Evolutionary conservation across 768 basidiomycete species (phyloP).

Genomic region (Suillus occidentalis): DNA sequence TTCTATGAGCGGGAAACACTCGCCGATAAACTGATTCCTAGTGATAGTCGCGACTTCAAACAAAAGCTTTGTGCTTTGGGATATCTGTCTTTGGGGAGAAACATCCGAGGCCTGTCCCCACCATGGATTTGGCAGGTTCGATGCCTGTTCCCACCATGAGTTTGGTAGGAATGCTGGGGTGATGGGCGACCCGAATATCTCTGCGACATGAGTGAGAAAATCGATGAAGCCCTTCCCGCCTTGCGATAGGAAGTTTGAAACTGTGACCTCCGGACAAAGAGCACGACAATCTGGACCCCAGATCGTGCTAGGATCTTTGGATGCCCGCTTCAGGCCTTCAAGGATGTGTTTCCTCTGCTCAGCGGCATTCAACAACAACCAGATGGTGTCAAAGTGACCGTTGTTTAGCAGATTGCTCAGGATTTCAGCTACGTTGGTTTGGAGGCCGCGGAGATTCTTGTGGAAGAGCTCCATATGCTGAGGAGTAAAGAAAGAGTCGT

Average conservation of each 20-base stretch:
- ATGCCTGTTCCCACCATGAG: slow-evolving; percentile 8
- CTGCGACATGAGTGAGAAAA: slow-evolving; percentile 1
- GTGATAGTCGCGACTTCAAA: slow-evolving; percentile 14
- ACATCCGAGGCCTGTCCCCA: slow-evolving; percentile 8
- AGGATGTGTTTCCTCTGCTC: slow-evolving; percentile 16
- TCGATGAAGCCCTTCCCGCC: slow-evolving; percentile 10
- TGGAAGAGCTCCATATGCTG: not conserved
- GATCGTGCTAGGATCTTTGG: not conserved
- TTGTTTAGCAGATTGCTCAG: not conserved
- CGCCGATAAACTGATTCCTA: slow-evolving; percentile 21
- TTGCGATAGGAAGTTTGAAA: slow-evolving; percentile 11
- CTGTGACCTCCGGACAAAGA: slow-evolving; percentile 20
- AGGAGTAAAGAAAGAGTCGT: no score
- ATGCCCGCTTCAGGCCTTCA: slow-evolving; percentile 18
- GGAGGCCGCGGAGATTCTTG: not conserved
- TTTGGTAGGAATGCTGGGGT: slow-evolving; percentile 1
- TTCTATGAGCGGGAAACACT: not conserved
- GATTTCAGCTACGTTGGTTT: not conserved
- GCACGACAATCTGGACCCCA: slow-evolving; percentile 16
- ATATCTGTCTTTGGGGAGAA: slow-evolving; percentile 2
- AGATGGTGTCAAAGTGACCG: slow-evolving; percentile 13
- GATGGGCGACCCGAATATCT: slow-evolving; percentile 3
- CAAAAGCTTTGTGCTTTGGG: not conserved
- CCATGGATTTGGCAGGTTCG: slow-evolving; percentile 13
- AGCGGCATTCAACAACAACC: slow-evolving; percentile 17